Evolutionary conservation across 2,329 filamentous ascomycete species (phyloP), one percentile per base, ranked within the genome.

Genomic region (Incumbomyces lentus): DNA sequence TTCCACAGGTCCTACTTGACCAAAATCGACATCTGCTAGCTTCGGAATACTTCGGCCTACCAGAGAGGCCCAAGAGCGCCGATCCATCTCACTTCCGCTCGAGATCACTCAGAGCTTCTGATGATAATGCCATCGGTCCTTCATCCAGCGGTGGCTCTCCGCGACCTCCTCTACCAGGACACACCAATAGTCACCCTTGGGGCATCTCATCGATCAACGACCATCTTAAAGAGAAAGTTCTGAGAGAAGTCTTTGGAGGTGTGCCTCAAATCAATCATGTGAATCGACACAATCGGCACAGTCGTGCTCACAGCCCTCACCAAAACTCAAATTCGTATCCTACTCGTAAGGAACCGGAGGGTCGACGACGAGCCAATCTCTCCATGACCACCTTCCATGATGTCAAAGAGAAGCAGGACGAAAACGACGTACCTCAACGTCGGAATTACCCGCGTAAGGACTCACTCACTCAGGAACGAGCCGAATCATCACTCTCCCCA

Each of bases 21-120:
- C 89, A 95, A 62, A 96, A 96, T 61, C 79, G 84, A 53, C 90
- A 96, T 60, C 94, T 96, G 49, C 80, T 95, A 35, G 90, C 90
- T 1, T 80, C 86, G 38, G 86, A 85, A 58, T 73, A 95, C 22
- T 82, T 95, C 41, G 78, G 81, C 45, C 73, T 81, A 14, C 72
- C 79, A 29, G 72, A 65, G 43, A 56, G 65, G 48, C 62, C 64
- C n/a, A 58, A 59, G 26, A 62, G 63, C 16, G 56, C 61, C 5
- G 61, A 66, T 48, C 60, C 59, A 2, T 51, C 49, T 29, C 54
- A 57, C 39, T 51, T 50, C n/a, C 50, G 54, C 33, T 42, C 47
- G 13, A 48, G 52, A 17, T 44, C 49, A 18, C 42, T 49, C 8
- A 18, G 46, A 13, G 33, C 40, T n/a, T n/a, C n/a, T 1, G 19